Evolutionary conservation across 73 alveolate genomes (phyloP).

Genomic region (Symbiodinium natans): DNA sequence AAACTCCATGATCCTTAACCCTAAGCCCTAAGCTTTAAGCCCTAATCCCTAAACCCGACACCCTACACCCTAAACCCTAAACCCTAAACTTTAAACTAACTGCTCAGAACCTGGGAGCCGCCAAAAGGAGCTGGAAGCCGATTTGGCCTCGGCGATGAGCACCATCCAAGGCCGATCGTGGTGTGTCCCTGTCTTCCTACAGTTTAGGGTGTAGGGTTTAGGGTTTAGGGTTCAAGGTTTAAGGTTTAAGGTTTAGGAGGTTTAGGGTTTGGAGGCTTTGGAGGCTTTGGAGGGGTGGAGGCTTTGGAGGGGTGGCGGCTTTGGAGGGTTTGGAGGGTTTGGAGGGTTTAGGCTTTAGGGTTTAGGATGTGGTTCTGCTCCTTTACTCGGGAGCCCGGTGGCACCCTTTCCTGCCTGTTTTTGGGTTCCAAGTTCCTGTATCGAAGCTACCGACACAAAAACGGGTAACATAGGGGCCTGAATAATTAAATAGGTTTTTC

Average conservation of each 20-base stretch:
- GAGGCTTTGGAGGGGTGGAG: background rate
- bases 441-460: too few species aligned
- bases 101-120: too few species aligned
- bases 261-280: background rate
- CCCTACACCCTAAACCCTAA: background rate
- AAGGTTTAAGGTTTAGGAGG: background rate
- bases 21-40: background rate
- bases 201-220: background rate
- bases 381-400: too few species aligned
- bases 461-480: too few species aligned
- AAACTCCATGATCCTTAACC: too few species aligned
- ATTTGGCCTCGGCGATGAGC: conserved; percentile 76
- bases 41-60: too few species aligned
- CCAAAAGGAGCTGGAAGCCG: conserved; percentile 79
- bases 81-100: background rate
- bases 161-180: conserved; percentile 33
- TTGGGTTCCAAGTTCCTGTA: too few species aligned
- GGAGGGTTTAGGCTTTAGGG: background rate
- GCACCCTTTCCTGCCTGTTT: too few species aligned
- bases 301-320: background rate
- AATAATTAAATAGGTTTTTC: too few species aligned
- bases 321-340: background rate
- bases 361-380: background rate
- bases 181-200: background rate
- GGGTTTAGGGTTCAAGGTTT: background rate